Percentiles rank a stretch among this genome's conserved stretches.
phyloP scores from a whole-genome alignment of 2,329 filamentous ascomycete genomes.

The Botrytis galanthina region DNA sequence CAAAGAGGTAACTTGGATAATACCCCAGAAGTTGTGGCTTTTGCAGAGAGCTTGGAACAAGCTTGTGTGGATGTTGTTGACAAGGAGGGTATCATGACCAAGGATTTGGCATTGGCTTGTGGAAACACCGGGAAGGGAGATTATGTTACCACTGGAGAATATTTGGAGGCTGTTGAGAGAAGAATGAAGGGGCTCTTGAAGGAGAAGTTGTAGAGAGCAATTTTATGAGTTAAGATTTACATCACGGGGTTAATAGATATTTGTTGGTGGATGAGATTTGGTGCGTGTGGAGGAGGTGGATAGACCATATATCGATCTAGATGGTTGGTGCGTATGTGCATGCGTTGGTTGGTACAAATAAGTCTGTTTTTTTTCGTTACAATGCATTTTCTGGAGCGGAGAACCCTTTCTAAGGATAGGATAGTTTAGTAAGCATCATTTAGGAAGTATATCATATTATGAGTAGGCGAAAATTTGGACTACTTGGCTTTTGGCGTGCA shows the following conservation, averaged over 20 bases:
- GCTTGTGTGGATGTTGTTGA: conserved; percentile 95
- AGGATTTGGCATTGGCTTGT: conserved; percentile 93
- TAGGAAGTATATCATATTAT: neutral
- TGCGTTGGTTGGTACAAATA: neutral
- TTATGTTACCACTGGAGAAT: conserved; percentile 90
- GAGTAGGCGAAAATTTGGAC: neutral
- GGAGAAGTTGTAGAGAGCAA: conserved; percentile 61
- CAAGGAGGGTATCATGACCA: conserved; percentile 95
- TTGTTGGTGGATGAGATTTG: neutral
- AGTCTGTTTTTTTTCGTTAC: neutral
- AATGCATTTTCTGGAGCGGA: neutral
- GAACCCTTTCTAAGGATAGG: neutral
- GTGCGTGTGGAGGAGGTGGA: neutral
- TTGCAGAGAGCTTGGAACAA: conserved; percentile 87
- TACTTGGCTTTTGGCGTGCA: neutral
- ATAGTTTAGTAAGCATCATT: neutral
- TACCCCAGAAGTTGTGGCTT: conserved; percentile 88
- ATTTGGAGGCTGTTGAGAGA: conserved; percentile 88
- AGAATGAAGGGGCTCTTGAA: conserved; percentile 78
- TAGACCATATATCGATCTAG: neutral
- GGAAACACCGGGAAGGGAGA: conserved; percentile 80
- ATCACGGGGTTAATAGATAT: neutral
- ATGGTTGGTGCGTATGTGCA: neutral
- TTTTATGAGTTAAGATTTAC: neutral
- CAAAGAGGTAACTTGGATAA: conserved; percentile 91